phyloP scores from a whole-genome alignment of 2,329 filamentous ascomycete species.

The Chlorencoelia australis region DNA sequence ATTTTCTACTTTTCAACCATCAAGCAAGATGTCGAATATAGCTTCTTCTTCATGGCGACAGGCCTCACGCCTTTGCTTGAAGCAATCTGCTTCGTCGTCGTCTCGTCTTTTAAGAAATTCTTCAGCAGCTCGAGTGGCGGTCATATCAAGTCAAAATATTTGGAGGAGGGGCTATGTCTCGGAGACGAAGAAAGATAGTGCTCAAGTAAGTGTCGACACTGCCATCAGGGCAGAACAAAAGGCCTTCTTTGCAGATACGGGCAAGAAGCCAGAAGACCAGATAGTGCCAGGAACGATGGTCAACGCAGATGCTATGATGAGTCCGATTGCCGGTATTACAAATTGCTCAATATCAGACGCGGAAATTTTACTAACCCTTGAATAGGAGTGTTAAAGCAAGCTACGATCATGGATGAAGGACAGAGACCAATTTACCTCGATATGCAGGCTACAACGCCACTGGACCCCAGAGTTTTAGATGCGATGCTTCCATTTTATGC shows the following conservation, averaged over 20 bases:
- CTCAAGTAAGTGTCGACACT: conserved; percentile 72
- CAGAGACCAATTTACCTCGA: conserved; percentile 93
- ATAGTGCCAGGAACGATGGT: conserved; percentile 19
- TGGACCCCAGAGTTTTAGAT: conserved; percentile 89
- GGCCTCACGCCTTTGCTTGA: conserved; percentile 25
- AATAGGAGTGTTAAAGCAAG: conserved; percentile 73
- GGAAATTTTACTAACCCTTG: conserved; percentile 15
- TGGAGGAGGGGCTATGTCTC: conserved; percentile 65
- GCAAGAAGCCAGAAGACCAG: conserved; percentile 22
- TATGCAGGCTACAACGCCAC: conserved; percentile 94
- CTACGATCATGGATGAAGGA: conserved; percentile 86
- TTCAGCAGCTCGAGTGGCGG: conserved; percentile 13
- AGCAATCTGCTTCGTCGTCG: conserved; percentile 18
- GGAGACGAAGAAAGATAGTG: conserved; percentile 67
- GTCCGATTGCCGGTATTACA: conserved; percentile 69
- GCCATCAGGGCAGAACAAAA: conserved; percentile 81
- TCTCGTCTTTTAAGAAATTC: conserved; percentile 19
- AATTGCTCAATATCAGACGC: conserved; percentile 9
- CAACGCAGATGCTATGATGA: conserved; percentile 53
- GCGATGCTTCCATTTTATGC: conserved; percentile 94
- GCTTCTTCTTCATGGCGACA: conserved; percentile 25
- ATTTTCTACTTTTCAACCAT: too few relatives aligned
- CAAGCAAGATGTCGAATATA: conserved; percentile 26
- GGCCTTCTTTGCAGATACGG: conserved; percentile 52
- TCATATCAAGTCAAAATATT: conserved; percentile 15